A percentile compares a stretch with the other conserved stretches of the same genome.
Evolutionary conservation across 257 asterid genomes (phyloP).

Genomic region (Primulina eburnea): DNA sequence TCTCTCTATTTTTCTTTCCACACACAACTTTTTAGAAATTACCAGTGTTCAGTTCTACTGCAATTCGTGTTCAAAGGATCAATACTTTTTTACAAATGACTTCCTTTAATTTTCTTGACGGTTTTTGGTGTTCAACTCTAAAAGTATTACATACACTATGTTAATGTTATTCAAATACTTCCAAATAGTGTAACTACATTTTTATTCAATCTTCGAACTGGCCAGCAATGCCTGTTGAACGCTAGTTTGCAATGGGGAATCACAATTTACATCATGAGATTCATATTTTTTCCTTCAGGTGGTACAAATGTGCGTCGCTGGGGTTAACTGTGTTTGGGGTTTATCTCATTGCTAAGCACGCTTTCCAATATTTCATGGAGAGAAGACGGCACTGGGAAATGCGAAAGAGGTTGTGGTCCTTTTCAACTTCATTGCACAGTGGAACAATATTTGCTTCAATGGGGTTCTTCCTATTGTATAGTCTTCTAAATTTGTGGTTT

Average conservation of each 20-base stretch:
- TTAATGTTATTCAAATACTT: neutral
- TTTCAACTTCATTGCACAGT: slow-evolving; percentile 1
- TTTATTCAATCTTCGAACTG: neutral
- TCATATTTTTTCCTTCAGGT: slow-evolving; percentile 45
- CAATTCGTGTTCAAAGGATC: neutral
- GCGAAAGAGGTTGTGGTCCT: slow-evolving; percentile 61
- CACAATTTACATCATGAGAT: neutral
- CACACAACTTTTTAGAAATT: neutral
- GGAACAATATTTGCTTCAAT: neutral
- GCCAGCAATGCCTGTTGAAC: neutral
- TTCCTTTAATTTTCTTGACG: neutral
- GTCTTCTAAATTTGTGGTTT: neutral
- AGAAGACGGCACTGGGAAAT: slow-evolving; percentile 85
- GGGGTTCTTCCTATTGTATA: neutral
- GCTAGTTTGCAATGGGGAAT: neutral
- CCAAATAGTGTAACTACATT: neutral
- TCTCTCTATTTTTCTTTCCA: slow-evolving; percentile 14
- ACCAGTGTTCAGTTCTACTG: neutral
- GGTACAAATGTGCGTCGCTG: slow-evolving; percentile 85
- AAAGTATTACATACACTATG: too few relatives aligned
- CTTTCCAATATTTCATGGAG: slow-evolving; percentile 68
- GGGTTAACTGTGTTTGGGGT: slow-evolving; percentile 76
- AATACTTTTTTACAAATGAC: neutral
- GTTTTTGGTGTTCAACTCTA: too few relatives aligned
- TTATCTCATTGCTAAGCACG: slow-evolving; percentile 76